Evolutionary conservation across 2,329 filamentous ascomycete species (phyloP).

Genomic region (Colletotrichum chlorophyti): DNA sequence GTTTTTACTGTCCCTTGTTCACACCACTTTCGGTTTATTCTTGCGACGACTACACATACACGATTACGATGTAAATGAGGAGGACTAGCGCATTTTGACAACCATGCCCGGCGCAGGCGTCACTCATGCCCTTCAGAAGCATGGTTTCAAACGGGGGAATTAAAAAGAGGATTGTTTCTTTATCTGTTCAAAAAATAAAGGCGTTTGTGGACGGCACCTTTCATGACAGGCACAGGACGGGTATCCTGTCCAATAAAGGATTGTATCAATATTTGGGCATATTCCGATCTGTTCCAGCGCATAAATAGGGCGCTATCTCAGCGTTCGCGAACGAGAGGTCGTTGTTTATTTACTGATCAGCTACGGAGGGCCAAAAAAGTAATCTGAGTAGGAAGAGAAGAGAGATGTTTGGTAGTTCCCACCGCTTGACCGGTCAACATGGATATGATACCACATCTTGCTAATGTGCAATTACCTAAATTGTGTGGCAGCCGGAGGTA

Average conservation of each 20-base stretch:
- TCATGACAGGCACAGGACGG: conserved; percentile 7
- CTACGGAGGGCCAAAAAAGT: conserved; percentile 2
- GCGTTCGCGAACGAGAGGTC: conserved; percentile 3
- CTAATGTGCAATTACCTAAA: neutral
- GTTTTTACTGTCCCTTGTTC: conserved; percentile 13
- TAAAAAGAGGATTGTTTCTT: conserved; percentile 1
- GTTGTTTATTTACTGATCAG: neutral
- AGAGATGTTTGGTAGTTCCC: conserved; percentile 3
- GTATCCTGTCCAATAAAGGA: conserved; percentile 7
- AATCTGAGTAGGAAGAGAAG: conserved; percentile 6
- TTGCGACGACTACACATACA: conserved; percentile 27
- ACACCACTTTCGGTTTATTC: conserved; percentile 13
- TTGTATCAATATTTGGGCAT: conserved; percentile 20
- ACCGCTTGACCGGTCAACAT: conserved; percentile 2
- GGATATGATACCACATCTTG: conserved; percentile 20
- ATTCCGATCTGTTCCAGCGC: neutral
- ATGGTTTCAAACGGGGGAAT: neutral
- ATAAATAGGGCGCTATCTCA: conserved; percentile 2
- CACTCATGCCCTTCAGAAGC: conserved; percentile 11
- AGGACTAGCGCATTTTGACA: neutral
- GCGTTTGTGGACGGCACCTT: no score
- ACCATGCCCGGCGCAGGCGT: conserved; percentile 12
- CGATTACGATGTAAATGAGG: conserved; percentile 26
- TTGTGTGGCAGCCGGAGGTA: neutral
- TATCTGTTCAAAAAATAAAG: conserved; percentile 3